Evolutionary conservation across 176 grass and related monocot species (phyloP).

Genomic region (Tuctoria greenei): DNA sequence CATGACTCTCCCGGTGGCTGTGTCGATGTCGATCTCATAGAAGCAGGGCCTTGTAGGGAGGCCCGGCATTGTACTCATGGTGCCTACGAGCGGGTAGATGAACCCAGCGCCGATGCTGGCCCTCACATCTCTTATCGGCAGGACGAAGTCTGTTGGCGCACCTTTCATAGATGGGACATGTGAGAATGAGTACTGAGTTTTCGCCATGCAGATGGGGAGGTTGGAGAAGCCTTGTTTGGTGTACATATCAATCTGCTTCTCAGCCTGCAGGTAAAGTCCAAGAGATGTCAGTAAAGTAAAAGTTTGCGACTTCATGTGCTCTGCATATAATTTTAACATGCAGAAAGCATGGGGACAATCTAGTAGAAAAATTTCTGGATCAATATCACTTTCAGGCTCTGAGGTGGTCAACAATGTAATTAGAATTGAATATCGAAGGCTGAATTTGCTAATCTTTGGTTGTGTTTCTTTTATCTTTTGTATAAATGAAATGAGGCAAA

Average conservation of each 20-base stretch:
- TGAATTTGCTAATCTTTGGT: not conserved
- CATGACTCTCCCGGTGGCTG: conserved; percentile 60
- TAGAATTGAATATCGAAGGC: conserved; percentile 6
- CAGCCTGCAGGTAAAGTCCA: conserved; percentile 46
- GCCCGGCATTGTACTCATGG: conserved; percentile 96
- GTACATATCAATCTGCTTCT: conserved; percentile 96
- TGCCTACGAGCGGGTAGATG: conserved; percentile 89
- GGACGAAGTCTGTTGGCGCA: conserved; percentile 55
- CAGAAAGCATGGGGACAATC: not conserved
- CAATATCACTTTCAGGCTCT: not conserved
- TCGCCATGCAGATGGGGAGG: conserved; percentile 96
- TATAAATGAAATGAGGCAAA: not conserved
- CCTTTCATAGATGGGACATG: conserved; percentile 83
- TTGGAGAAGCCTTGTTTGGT: conserved; percentile 89
- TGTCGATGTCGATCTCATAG: conserved; percentile 86
- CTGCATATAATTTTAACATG: not conserved
- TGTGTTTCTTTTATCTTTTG: not conserved
- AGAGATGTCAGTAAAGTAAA: conserved; percentile 13
- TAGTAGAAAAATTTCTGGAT: not conserved
- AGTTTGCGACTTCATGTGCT: not conserved
- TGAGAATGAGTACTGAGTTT: conserved; percentile 96
- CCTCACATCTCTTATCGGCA: conserved; percentile 86
- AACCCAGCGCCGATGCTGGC: conserved; percentile 93
- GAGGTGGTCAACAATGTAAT: not conserved
- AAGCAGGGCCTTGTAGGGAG: conserved; percentile 96